Evolutionary conservation across 371 early-diverging fungal species (phyloP).

Genomic region (Mycotypha africana): DNA sequence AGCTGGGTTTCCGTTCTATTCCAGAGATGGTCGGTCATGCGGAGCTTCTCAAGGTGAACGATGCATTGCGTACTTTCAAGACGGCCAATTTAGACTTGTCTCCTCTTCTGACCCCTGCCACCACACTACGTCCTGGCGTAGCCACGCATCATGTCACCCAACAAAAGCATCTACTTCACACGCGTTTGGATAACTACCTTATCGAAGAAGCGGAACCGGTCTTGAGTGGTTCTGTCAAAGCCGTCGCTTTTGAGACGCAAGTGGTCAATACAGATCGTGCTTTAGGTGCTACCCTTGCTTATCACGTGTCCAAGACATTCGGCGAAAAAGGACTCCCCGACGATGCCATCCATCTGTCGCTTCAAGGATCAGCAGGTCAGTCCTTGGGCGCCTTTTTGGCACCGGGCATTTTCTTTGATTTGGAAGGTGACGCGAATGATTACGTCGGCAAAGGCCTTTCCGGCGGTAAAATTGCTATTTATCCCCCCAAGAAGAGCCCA

Average conservation of each 20-base stretch:
- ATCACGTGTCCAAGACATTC: constrained; percentile 75
- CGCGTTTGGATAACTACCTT: constrained; percentile 78
- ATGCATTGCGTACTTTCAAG: constrained; percentile 71
- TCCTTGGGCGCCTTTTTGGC: constrained; percentile 94
- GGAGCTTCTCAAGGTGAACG: constrained; percentile 74
- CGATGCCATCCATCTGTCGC: constrained; percentile 76
- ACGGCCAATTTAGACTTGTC: constrained; percentile 79
- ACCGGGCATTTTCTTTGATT: constrained; percentile 80
- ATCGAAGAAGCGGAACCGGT: constrained; percentile 76
- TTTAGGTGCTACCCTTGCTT: constrained; percentile 84
- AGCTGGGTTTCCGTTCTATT: constrained; percentile 86
- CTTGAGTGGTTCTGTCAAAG: constrained; percentile 48
- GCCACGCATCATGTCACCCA: constrained; percentile 72
- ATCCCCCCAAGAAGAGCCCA: constrained; percentile 71
- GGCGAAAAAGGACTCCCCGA: constrained; percentile 84
- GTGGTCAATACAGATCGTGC: constrained; percentile 95
- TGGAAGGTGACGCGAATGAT: constrained; percentile 97
- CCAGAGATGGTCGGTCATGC: constrained; percentile 94
- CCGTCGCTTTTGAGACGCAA: constrained; percentile 47
- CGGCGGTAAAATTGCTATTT: constrained; percentile 85
- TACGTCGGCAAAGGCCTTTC: constrained; percentile 97
- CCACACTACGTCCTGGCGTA: constrained; percentile 79
- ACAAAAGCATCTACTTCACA: constrained; percentile 83
- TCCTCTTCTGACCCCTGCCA: constrained; percentile 85
- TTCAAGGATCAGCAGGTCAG: constrained; percentile 94